phyloP scores from a whole-genome alignment of 2,329 filamentous ascomycete genomes.

The Fusarium illudens region DNA sequence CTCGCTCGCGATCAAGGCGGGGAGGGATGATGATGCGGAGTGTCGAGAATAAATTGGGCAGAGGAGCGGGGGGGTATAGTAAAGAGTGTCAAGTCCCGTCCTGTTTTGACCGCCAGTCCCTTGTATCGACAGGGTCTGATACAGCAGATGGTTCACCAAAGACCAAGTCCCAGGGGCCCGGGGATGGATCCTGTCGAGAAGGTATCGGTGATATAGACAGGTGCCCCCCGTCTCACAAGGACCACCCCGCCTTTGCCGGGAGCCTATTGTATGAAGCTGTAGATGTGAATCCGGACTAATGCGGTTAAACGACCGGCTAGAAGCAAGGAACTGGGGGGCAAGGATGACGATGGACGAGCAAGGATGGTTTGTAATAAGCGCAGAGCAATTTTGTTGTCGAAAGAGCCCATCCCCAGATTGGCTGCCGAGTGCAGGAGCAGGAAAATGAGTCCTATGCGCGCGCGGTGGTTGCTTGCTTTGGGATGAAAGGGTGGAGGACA shows the following conservation, averaged over 20 bases:
- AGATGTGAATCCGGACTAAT: constrained; percentile 36
- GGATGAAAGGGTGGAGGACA: not conserved
- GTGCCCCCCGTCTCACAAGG: constrained; percentile 39
- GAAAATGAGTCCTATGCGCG: constrained; percentile 15
- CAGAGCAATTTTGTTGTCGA: constrained; percentile 33
- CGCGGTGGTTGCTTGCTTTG: not conserved
- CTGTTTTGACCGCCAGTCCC: constrained; percentile 33
- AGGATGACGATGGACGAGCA: constrained; percentile 34
- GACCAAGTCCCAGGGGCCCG: constrained; percentile 30
- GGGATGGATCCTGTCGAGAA: constrained; percentile 33
- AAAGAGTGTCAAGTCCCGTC: constrained; percentile 36
- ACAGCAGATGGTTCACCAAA: constrained; percentile 40
- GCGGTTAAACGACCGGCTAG: constrained; percentile 38
- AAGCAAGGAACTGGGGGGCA: constrained; percentile 37
- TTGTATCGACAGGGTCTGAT: constrained; percentile 42
- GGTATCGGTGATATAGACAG: constrained; percentile 28
- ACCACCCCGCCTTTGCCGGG: constrained; percentile 39
- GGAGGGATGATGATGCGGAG: constrained; percentile 13
- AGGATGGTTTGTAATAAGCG: constrained; percentile 35
- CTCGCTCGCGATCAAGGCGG: constrained; percentile 15
- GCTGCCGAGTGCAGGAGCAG: constrained; percentile 16
- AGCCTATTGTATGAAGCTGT: constrained; percentile 37
- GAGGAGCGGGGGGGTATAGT: constrained; percentile 13
- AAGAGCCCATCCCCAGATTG: constrained; percentile 35
- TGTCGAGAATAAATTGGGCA: constrained; percentile 35